Evolutionary conservation across 2,329 filamentous ascomycete species (phyloP), one percentile per base, ranked within the genome.

Genomic region (Fusarium heterosporum): DNA sequence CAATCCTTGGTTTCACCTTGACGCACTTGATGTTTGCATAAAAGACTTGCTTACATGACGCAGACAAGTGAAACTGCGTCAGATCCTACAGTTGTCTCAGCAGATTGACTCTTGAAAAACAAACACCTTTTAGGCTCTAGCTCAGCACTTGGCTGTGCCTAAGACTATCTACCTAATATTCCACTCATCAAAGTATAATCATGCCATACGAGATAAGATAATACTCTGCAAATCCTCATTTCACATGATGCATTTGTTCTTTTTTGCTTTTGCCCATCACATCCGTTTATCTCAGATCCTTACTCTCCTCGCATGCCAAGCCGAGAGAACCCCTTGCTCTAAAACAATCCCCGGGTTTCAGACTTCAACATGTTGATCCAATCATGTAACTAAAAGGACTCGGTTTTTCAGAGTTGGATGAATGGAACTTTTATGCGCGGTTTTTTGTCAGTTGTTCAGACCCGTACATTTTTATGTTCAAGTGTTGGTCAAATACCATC

Each of bases 321-420:
- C 58, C 45, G 42, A 56, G 42, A 56, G n/a, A 32, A 34, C 62
- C 49, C 62, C 67, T 60, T 71, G 63, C 50, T 34, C 42, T 57
- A 55, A 68, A 68, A 59, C 66, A 25, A 25, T 59, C 55, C 54
- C 64, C 53, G 54, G 66, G 70, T 72, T 72, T 72, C 70, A 72
- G 70, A 72, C 28, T 25, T 41, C 32, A 38, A 66, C 16, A 68
- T 50, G 32, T 55, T 62, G 40, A 29, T 61, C 60, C 48, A 72
- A 66, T 41, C 68, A 58, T 58, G 34, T 55, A 38, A 29, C 59
- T 39, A 19, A 53, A 58, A 43, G 41, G 6, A 26, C 25, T 16
- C 22, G 7, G 12, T 25, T 19, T 36, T 34, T 45, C 14, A 12
- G 12, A 25, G 29, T 42, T 25, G n/a, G 25, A 8, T 17, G 22